Evolutionary conservation across 1,284 basidiomycete species (phyloP).

Genomic region (Pseudozyma thailandica): DNA sequence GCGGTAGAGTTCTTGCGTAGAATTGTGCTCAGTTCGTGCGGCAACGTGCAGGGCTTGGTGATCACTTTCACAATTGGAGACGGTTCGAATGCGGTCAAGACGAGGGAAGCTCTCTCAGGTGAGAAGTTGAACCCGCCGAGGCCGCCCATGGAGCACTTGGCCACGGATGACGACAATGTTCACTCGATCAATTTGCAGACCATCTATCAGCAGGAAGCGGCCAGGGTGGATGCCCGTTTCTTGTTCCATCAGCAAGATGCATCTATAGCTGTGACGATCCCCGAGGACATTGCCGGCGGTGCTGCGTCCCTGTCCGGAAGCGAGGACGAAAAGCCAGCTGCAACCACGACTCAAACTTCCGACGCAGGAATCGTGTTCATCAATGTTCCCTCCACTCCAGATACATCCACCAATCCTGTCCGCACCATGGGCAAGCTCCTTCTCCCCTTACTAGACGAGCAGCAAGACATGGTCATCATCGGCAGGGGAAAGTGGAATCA

Average conservation of each 20-base stretch:
- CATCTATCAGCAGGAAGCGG: constrained; percentile 40
- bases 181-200: constrained; percentile 47
- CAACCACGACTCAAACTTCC: background rate
- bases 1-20: constrained; percentile 39
- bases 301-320: background rate
- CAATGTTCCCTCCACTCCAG: constrained; percentile 10
- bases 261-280: constrained; percentile 14
- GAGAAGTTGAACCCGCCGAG: constrained; percentile 1
- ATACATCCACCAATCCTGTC: constrained; percentile 9
- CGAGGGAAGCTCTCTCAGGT: background rate
- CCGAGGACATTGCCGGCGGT: constrained; percentile 9
- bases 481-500: constrained; percentile 51
- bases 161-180: constrained; percentile 26
- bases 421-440: constrained; percentile 19
- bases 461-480: constrained; percentile 41
- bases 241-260: constrained; percentile 42
- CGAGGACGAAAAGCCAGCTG: background rate
- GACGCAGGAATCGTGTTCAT: constrained; percentile 30
- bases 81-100: background rate
- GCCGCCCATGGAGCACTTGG: constrained; percentile 1
- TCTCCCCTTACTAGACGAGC: constrained; percentile 23
- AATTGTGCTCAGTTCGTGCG: constrained; percentile 21
- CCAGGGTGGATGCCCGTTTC: constrained; percentile 38
- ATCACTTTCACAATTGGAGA: constrained; percentile 18
- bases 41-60: constrained; percentile 42